Conservation (phyloP, 2,329 filamentous ascomycete species). For the Neofusicoccum sp. region DNA sequence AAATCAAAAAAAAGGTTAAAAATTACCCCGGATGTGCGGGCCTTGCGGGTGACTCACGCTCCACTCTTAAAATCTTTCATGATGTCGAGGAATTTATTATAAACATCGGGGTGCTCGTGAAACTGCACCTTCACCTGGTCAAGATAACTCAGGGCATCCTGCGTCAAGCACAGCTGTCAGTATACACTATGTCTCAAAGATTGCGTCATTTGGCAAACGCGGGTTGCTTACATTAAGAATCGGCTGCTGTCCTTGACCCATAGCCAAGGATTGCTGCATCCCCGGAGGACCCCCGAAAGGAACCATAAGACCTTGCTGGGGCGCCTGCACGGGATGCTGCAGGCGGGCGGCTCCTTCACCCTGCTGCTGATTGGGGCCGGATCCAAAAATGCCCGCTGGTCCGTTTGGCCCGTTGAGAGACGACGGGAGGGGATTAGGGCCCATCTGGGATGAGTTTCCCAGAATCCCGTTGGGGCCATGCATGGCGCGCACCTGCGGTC, state of each 20-base stretch:
- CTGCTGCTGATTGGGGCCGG: constrained; percentile 61
- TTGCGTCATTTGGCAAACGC: constrained; percentile 8
- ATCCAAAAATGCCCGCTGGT: constrained; percentile 67
- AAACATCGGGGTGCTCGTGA: constrained; percentile 93
- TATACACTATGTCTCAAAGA: constrained; percentile 10
- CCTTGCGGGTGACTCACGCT: constrained; percentile 59
- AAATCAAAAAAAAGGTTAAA: not conserved
- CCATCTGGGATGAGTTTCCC: constrained; percentile 53
- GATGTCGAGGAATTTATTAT: constrained; percentile 94
- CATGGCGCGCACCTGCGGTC: constrained; percentile 73
- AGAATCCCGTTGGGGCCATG: constrained; percentile 90
- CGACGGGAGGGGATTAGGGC: constrained; percentile 49
- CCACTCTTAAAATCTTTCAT: constrained; percentile 99
- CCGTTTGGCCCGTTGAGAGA: constrained; percentile 60
- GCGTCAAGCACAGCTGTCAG: constrained; percentile 9
- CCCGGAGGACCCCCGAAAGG: constrained; percentile 43
- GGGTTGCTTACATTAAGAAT: constrained; percentile 65
- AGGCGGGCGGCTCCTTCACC: constrained; percentile 56
- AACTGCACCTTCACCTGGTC: constrained; percentile 99
- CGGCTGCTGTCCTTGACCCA: constrained; percentile 78
- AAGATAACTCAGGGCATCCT: constrained; percentile 88
- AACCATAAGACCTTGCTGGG: constrained; percentile 52
- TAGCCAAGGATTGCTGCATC: constrained; percentile 51
- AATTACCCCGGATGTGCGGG: not conserved
- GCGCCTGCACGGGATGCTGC: constrained; percentile 54